Conservation (phyloP, 306 rosid genomes). For the Lathyrus sativus region DNA sequence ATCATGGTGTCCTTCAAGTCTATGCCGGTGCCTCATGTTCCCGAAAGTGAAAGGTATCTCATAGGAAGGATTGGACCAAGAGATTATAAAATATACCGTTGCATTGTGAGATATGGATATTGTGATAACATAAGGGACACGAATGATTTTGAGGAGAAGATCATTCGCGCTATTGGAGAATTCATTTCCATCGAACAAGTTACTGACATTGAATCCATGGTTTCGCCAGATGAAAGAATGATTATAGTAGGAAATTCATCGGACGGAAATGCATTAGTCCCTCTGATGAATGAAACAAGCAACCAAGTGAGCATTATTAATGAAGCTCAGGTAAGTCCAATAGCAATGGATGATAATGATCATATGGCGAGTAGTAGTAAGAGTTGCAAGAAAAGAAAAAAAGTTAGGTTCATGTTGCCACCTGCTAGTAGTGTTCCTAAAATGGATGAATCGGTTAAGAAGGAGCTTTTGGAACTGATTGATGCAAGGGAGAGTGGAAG, state of each 20-base stretch:
- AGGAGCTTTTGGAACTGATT: constrained; percentile 61
- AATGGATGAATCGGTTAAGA: constrained; percentile 55
- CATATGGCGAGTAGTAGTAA: constrained; percentile 33
- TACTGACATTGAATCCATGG: constrained; percentile 52
- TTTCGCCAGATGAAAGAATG: constrained; percentile 57
- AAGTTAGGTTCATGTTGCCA: constrained; percentile 74
- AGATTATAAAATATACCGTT: constrained; percentile 65
- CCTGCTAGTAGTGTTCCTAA: constrained; percentile 52
- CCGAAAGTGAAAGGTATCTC: constrained; percentile 63
- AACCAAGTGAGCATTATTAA: constrained; percentile 25
- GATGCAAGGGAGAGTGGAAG: constrained; percentile 87
- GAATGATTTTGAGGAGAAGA: constrained; percentile 73
- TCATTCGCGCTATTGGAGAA: constrained; percentile 69
- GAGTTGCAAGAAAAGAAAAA: constrained; percentile 42
- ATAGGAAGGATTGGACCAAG: constrained; percentile 72
- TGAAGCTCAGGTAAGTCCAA: constrained; percentile 50
- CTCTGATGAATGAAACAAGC: constrained; percentile 44
- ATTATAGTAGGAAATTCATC: constrained; percentile 60
- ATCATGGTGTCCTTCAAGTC: constrained; percentile 84
- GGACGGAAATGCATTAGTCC: constrained; percentile 61
- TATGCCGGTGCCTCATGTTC: constrained; percentile 60
- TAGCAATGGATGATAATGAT: constrained; percentile 13
- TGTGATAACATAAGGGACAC: constrained; percentile 68
- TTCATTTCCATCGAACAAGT: constrained; percentile 63
- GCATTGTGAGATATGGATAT: constrained; percentile 76